A percentile compares a stretch with the other conserved stretches of the same genome.
Evolutionary conservation across 2,329 filamentous ascomycete species (phyloP).

Genomic region (Emmonsiellopsis sp.): DNA sequence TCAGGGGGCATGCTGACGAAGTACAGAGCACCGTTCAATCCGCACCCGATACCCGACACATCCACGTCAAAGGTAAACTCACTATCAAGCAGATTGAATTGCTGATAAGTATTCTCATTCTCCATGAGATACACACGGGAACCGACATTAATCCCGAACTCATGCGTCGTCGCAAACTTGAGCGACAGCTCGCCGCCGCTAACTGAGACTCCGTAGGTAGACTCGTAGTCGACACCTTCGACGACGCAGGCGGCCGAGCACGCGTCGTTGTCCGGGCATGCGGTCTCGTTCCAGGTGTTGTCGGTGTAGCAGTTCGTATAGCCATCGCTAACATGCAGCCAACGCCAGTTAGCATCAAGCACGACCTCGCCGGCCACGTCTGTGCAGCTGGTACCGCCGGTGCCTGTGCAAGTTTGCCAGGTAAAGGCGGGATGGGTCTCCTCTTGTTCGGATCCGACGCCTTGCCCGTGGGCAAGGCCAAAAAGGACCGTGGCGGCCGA

Average conservation of each 20-base stretch:
- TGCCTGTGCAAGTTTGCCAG: slow-evolving; percentile 41
- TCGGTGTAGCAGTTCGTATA: slow-evolving; percentile 45
- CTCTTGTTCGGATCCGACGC: slow-evolving; percentile 31
- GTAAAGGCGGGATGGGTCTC: slow-evolving; percentile 41
- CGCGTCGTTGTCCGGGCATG: slow-evolving; percentile 33
- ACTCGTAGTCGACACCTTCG: slow-evolving; percentile 41
- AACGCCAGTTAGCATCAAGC: slow-evolving; percentile 45
- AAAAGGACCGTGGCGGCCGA: slow-evolving; percentile 35
- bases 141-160: slow-evolving; percentile 18
- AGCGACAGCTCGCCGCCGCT: slow-evolving; percentile 36
- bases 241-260: slow-evolving; percentile 44
- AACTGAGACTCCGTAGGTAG: slow-evolving; percentile 39
- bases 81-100: slow-evolving; percentile 50
- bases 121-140: slow-evolving; percentile 52
- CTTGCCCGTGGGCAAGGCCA: slow-evolving; percentile 38
- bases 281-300: slow-evolving; percentile 34
- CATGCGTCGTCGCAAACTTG: slow-evolving; percentile 29
- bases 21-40: slow-evolving; percentile 58
- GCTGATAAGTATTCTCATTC: slow-evolving; percentile 48
- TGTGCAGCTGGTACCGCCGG: slow-evolving; percentile 25
- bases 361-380: slow-evolving; percentile 40
- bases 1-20: slow-evolving; percentile 41
- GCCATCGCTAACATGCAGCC: slow-evolving; percentile 35
- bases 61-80: slow-evolving; percentile 61
- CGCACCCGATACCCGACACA: slow-evolving; percentile 53